phyloP scores from a whole-genome alignment of 139 green algal species.

The Bryopsis sp. region DNA sequence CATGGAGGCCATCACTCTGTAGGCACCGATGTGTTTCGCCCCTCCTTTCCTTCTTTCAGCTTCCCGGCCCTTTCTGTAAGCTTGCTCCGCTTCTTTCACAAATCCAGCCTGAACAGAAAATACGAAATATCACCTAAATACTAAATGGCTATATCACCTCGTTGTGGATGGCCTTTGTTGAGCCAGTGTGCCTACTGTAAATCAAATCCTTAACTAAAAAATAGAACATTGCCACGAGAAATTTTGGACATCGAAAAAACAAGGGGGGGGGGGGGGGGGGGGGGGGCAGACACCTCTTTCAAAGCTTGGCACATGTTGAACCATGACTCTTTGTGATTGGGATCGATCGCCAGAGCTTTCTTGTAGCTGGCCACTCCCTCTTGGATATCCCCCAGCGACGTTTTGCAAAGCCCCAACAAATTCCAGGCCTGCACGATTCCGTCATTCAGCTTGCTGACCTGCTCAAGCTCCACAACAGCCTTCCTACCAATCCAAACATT shows the following conservation, averaged over 20 bases:
- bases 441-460: slow-evolving; percentile 35
- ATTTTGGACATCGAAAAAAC: background rate
- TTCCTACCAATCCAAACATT: too few relatives aligned
- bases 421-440: slow-evolving; percentile 47
- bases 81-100: slow-evolving; percentile 50
- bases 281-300: slow-evolving; percentile 9
- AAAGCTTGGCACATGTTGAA: slow-evolving; percentile 60
- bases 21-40: slow-evolving; percentile 8
- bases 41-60: background rate
- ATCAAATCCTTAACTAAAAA: too few relatives aligned
- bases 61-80: slow-evolving; percentile 29
- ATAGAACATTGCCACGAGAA: too few relatives aligned
- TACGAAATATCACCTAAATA: background rate
- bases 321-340: slow-evolving; percentile 52
- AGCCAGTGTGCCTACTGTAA: too few relatives aligned
- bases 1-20: slow-evolving; percentile 57
- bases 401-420: slow-evolving; percentile 53
- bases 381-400: slow-evolving; percentile 54
- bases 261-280: background rate
- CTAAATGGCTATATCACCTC: too few relatives aligned
- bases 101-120: slow-evolving; percentile 28
- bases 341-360: slow-evolving; percentile 41
- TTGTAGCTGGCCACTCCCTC: slow-evolving; percentile 56
- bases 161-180: too few relatives aligned
- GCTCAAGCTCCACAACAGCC: slow-evolving; percentile 27